phyloP scores from a whole-genome alignment of 495 filamentous ascomycete genomes.

The Endocarpon pusillum region DNA sequence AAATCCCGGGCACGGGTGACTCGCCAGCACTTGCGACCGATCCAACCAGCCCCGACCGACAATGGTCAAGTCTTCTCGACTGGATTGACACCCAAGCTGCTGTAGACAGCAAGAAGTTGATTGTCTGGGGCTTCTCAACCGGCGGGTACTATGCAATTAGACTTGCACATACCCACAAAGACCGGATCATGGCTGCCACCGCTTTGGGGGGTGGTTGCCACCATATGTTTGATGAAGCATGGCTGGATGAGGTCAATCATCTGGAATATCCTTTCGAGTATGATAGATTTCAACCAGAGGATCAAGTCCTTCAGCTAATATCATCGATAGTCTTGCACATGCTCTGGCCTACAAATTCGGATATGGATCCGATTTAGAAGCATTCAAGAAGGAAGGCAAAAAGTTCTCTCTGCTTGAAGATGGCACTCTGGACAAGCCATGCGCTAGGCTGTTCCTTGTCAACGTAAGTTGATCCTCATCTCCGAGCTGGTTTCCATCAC shows the following conservation, averaged over 20 bases:
- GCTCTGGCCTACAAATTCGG: conserved; percentile 58
- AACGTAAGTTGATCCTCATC: conserved; percentile 32
- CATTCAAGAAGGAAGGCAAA: conserved; percentile 39
- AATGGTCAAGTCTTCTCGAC: conserved; percentile 40
- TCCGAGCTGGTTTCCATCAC: conserved; percentile 2
- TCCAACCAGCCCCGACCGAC: conserved; percentile 31
- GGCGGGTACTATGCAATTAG: conserved; percentile 67
- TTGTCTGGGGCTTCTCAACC: conserved; percentile 55
- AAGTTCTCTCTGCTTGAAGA: conserved; percentile 61
- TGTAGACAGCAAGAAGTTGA: conserved; percentile 45
- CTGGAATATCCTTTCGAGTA: conserved; percentile 65
- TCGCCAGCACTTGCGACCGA: conserved; percentile 47
- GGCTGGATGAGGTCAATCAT: conserved; percentile 49
- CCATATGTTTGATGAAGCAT: conserved; percentile 46
- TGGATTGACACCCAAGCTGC: conserved; percentile 41
- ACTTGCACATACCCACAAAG: conserved; percentile 51
- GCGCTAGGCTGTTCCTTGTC: conserved; percentile 45
- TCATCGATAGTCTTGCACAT: conserved; percentile 31
- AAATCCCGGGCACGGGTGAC: conserved; percentile 71
- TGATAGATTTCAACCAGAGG: conserved; percentile 14
- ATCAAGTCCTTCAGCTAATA: not conserved
- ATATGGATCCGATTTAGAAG: conserved; percentile 39
- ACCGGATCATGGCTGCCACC: conserved; percentile 39
- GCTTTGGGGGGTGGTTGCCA: conserved; percentile 59
- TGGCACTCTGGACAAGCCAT: conserved; percentile 45